Evolutionary conservation across 1,139 yeast species (phyloP).

Genomic region (Pichiaceae sp.): DNA sequence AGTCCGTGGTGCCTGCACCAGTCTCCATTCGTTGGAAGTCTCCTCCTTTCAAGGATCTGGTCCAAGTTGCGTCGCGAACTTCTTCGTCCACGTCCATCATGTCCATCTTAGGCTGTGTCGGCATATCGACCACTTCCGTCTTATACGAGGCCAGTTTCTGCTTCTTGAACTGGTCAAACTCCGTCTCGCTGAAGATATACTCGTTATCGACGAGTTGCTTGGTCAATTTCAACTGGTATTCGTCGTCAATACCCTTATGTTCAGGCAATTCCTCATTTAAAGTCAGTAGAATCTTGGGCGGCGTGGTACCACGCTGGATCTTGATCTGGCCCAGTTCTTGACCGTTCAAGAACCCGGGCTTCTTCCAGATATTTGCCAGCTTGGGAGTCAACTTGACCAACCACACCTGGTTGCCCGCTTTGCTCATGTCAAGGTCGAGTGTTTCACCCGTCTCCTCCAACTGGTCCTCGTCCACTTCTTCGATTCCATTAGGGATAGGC

Average conservation of each 20-base stretch:
- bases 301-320: slow-evolving; percentile 39
- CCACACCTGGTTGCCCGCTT: slow-evolving; percentile 72
- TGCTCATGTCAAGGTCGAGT: slow-evolving; percentile 49
- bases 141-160: slow-evolving; percentile 31
- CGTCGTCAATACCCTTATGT: slow-evolving; percentile 52
- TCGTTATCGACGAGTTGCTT: slow-evolving; percentile 79
- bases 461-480: slow-evolving; percentile 23
- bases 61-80: slow-evolving; percentile 24
- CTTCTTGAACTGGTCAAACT: slow-evolving; percentile 54
- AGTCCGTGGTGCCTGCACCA: slow-evolving; percentile 20
- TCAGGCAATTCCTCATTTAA: slow-evolving; percentile 33
- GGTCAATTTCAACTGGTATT: slow-evolving; percentile 70
- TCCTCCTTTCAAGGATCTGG: slow-evolving; percentile 19
- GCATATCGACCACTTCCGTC: slow-evolving; percentile 41
- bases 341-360: slow-evolving; percentile 54
- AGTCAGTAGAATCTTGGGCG: slow-evolving; percentile 50
- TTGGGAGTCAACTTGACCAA: slow-evolving; percentile 84
- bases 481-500: slow-evolving; percentile 25
- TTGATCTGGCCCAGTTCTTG: slow-evolving; percentile 76
- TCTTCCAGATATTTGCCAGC: slow-evolving; percentile 74
- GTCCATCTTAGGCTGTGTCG: slow-evolving; percentile 37
- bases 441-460: slow-evolving; percentile 37
- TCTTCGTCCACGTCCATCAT: slow-evolving; percentile 32
- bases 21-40: slow-evolving; percentile 28
- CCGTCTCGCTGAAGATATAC: slow-evolving; percentile 86